phyloP scores from a whole-genome alignment of 805 yeast species.

The Candida wancherniae region DNA sequence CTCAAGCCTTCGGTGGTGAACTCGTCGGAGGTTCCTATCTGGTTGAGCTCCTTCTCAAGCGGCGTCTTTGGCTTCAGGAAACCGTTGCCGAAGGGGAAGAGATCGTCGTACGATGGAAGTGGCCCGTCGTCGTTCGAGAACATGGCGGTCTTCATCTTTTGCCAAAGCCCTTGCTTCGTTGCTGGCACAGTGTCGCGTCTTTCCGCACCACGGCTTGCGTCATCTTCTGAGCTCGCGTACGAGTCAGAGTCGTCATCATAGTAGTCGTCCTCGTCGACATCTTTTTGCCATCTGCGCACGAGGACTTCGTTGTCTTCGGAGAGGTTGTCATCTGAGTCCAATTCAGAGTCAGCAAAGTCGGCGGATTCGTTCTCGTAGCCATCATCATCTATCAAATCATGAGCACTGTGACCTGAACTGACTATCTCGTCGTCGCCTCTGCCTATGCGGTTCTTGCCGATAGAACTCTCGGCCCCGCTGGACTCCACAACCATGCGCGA shows the following conservation, averaged over 20 bases:
- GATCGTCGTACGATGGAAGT: conserved; percentile 71
- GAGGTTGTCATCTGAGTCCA: conserved; percentile 29
- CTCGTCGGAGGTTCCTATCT: conserved; percentile 5
- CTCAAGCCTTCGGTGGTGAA: background rate
- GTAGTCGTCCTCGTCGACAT: conserved; percentile 33
- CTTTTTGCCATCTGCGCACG: conserved; percentile 9
- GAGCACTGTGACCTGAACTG: too few relatives aligned
- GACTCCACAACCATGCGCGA: conserved; percentile 35
- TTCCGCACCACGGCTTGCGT: too few relatives aligned
- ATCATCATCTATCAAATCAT: too few relatives aligned
- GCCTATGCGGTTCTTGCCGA: too few relatives aligned
- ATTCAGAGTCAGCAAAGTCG: conserved; percentile 31
- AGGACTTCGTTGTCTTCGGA: conserved; percentile 16
- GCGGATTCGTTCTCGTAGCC: conserved; percentile 14
- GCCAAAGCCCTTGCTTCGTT: conserved; percentile 32
- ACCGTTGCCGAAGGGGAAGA: conserved; percentile 49
- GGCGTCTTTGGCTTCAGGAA: conserved; percentile 30
- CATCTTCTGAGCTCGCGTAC: background rate
- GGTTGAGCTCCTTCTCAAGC: conserved; percentile 30
- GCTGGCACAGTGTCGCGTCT: background rate
- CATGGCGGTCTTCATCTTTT: conserved; percentile 37
- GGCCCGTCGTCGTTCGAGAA: conserved; percentile 33
- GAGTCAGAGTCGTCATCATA: conserved; percentile 20
- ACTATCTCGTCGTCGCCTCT: too few relatives aligned
- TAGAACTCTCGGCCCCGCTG: too few relatives aligned